These are phyloP conservation scores for Davidsoniella virescens DNA, from an alignment of 2,329 filamentous ascomycete genomes.

Conservation along the genomic window DNA sequence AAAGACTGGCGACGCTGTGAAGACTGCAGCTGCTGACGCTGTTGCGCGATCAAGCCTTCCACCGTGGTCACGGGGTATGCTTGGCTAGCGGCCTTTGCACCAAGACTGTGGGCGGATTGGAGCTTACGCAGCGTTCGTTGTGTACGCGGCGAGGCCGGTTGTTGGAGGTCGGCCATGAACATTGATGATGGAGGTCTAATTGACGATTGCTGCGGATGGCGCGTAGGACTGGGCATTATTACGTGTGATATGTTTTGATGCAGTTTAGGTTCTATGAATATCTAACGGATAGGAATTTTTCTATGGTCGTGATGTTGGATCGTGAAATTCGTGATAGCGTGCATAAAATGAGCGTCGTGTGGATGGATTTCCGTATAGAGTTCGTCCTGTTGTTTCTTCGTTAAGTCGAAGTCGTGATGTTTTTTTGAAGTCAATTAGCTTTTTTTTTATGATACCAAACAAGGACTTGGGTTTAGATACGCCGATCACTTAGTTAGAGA, in stretches of 20 bases:
- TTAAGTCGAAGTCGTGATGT: too few species aligned
- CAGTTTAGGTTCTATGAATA: neutral
- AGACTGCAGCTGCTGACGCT: slow-evolving; percentile 24
- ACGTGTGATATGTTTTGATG: neutral
- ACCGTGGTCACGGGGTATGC: slow-evolving; percentile 22
- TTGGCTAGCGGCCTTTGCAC: slow-evolving; percentile 34
- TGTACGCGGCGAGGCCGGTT: slow-evolving; percentile 45
- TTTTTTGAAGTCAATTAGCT: too few species aligned
- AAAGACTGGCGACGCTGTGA: slow-evolving; percentile 14
- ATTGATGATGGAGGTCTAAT: neutral
- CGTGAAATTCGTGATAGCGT: neutral
- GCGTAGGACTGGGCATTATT: slow-evolving; percentile 6
- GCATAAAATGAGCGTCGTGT: neutral
- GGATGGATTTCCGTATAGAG: too few species aligned
- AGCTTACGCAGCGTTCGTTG: slow-evolving; percentile 55
- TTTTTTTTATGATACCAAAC: too few species aligned
- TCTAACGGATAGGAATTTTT: neutral
- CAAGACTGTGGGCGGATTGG: slow-evolving; percentile 58
- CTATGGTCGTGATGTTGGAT: neutral
- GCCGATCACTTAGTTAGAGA: too few species aligned
- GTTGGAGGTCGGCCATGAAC: slow-evolving; percentile 27
- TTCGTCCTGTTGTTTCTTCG: too few species aligned
- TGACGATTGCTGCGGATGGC: neutral
- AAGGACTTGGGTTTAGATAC: too few species aligned
- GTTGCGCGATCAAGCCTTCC: slow-evolving; percentile 39